Conservation (phyloP, 2,329 filamentous ascomycete species). For the Colletotrichum melonis region DNA sequence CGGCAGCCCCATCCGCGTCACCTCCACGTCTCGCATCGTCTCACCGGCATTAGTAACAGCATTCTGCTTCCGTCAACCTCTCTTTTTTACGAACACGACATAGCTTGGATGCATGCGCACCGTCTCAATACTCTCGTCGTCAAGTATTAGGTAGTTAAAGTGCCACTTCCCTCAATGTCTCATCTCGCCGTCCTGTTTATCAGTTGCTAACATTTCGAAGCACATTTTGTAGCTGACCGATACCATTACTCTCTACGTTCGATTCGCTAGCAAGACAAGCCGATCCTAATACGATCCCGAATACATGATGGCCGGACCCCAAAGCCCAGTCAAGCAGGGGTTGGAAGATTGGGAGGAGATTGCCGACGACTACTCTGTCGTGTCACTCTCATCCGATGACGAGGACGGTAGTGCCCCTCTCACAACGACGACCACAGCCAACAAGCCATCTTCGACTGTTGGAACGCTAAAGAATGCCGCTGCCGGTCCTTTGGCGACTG, state of each 20-base stretch:
- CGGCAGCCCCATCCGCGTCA: neutral
- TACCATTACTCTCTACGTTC: neutral
- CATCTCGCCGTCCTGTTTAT: neutral
- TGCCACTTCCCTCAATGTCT: neutral
- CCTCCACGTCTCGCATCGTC: neutral
- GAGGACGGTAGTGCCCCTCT: neutral
- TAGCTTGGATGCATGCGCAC: neutral
- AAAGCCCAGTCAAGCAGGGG: neutral
- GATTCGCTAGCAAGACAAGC: neutral
- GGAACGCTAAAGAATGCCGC: neutral
- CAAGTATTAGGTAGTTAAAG: neutral
- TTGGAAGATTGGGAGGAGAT: slow-evolving; percentile 44
- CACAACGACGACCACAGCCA: neutral
- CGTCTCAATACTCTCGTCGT: neutral
- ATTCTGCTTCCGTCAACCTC: neutral
- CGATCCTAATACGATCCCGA: no score
- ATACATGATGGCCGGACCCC: neutral
- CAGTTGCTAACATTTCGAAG: neutral
- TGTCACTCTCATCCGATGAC: slow-evolving; percentile 41
- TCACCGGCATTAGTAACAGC: neutral
- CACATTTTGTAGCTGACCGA: neutral
- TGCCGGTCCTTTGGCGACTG: neutral
- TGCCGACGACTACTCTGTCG: slow-evolving; percentile 40
- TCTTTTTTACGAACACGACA: neutral
- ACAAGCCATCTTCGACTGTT: neutral